Percentiles rank a stretch among this genome's conserved stretches.
Evolutionary conservation across 192 early-diverging fungal species (phyloP).

Genomic region (Entomortierella beljakovae): DNA sequence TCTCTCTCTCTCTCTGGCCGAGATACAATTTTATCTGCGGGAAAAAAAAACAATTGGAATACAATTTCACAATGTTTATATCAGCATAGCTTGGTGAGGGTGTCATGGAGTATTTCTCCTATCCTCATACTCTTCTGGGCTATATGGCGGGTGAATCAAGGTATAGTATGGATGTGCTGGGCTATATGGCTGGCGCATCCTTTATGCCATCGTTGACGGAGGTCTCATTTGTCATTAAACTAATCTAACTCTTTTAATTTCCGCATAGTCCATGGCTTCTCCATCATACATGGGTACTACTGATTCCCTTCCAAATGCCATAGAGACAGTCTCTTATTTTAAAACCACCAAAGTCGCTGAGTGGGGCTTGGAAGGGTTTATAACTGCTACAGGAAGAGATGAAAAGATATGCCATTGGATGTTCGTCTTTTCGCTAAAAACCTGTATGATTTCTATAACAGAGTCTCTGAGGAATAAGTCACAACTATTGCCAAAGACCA

Average conservation of each 20-base stretch:
- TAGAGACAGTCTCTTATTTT: conserved; percentile 19
- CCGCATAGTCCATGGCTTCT: conserved; percentile 15
- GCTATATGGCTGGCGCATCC: conserved; percentile 30
- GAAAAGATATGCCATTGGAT: conserved; percentile 24
- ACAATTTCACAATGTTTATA: conserved; percentile 7
- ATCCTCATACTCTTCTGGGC: conserved; percentile 42
- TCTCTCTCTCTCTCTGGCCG: conserved; percentile 24
- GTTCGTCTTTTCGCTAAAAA: conserved; percentile 21
- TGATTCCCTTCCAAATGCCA: conserved; percentile 13
- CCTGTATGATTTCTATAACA: conserved; percentile 22
- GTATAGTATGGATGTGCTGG: conserved; percentile 34
- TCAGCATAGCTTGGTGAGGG: conserved; percentile 29
- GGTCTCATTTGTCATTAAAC: conserved; percentile 7
- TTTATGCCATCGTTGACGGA: conserved; percentile 1
- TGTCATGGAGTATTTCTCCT: conserved; percentile 35
- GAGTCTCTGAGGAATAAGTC: conserved; percentile 19
- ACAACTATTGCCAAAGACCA: conserved; percentile 16
- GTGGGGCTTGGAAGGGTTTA: conserved; percentile 26
- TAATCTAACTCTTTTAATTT: conserved; percentile 10
- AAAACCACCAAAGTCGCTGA: conserved; percentile 31
- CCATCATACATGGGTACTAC: conserved; percentile 19
- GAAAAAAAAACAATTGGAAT: conserved; percentile 14
- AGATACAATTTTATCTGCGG: conserved; percentile 13
- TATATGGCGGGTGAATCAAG: conserved; percentile 30
- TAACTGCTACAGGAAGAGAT: conserved; percentile 29